Evolutionary conservation across 352 stramenopile species (phyloP), one percentile per base, ranked within the genome.

Genomic region (Pythium grandisporangium): DNA sequence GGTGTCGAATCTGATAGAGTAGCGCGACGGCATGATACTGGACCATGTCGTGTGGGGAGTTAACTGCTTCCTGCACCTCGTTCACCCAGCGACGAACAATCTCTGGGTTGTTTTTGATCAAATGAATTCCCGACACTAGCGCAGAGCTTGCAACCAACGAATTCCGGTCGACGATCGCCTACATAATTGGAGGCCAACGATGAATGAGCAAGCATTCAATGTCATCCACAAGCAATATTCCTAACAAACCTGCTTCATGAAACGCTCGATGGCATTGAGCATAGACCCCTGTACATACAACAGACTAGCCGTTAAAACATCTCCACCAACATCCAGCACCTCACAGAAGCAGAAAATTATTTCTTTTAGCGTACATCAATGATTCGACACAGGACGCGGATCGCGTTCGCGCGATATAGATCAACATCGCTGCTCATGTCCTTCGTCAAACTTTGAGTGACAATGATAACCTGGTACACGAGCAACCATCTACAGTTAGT

Each of bases 341-440:
- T 46, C n/a, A 33, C 14, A 30, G 6, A 41, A 32, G 20, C 39
- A 24, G 32, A 43, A 48, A 7, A 27, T 3, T 6, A 65, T 61
- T 47, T n/a, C n/a, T n/a, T n/a, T n/a, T n/a, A n/a, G n/a, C n/a
- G n/a, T 67, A 90, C 78, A 48, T 97, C 84, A 37, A 96, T 93
- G 57, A 97, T 98, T 19, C 92, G 89, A 43, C 93, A 97, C 17
- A 99, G 70, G 13, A 99, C 96, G 45, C 97, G 92, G 39, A 99
- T 96, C 6, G 96, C 96, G 64, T 99, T 99, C 13, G 95, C 96
- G 5, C 96, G 80, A 66, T 99, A 99, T 5, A 99, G 61, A 66
- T 99, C 96, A 26, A 97, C 87, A 17, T 91, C 84, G 16, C 74
- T 98, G 56, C 98, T 99, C 93, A 99, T 99, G 66, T 99, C 97